These are phyloP conservation scores for Trichoderma atroviride DNA, from an alignment of 2,329 filamentous ascomycete genomes.

Conservation along the genomic window DNA sequence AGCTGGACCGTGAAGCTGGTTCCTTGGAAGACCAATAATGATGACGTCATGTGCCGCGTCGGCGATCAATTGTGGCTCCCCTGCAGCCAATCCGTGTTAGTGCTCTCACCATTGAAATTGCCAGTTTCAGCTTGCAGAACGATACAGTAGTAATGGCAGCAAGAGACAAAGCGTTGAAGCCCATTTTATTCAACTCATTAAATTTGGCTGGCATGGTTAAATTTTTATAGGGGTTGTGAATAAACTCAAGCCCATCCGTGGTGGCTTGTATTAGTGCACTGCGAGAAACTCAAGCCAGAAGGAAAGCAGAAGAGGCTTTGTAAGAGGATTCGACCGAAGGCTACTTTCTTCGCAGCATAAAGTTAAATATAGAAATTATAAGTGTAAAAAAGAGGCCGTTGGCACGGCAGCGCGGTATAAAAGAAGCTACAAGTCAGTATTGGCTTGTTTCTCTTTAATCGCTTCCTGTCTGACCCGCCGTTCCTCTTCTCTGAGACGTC, in stretches of 20 bases:
- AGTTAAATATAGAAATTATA: background rate
- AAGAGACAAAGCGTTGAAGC: background rate
- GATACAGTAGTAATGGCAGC: background rate
- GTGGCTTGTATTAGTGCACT: background rate
- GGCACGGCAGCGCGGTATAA: too few species aligned
- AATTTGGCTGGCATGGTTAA: too few species aligned
- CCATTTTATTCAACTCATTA: background rate
- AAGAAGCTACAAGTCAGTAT: background rate
- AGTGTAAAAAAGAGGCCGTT: background rate
- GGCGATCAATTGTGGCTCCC: conserved; percentile 16
- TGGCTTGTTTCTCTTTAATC: too few species aligned
- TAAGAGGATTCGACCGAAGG: background rate
- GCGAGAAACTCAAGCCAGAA: background rate
- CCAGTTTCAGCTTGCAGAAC: background rate
- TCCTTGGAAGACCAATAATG: background rate
- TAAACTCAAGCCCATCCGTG: background rate
- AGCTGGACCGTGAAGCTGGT: background rate
- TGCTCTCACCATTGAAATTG: background rate
- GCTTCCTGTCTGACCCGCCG: background rate
- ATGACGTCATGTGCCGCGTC: conserved; percentile 9
- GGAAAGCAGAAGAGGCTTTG: background rate
- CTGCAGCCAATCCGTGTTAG: background rate
- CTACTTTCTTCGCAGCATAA: background rate
- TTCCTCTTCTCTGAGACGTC: background rate
- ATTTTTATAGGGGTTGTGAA: background rate